phyloP scores from a whole-genome alignment of 1,284 basidiomycete species.

The Irpex sp. region DNA sequence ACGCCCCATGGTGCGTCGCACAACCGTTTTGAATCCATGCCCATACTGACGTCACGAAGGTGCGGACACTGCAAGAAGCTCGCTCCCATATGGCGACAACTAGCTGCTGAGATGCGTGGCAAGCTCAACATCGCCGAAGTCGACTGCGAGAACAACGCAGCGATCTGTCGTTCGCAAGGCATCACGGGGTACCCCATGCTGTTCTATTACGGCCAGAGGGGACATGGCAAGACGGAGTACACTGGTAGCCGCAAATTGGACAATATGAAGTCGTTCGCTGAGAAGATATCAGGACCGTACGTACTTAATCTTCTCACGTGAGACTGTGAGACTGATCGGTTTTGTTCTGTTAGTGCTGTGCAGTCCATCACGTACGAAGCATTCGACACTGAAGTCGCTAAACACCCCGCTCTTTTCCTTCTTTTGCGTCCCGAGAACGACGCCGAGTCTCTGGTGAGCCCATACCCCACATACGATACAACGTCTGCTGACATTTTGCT shows the following conservation, averaged over 20 bases:
- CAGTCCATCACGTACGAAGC: constrained; percentile 48
- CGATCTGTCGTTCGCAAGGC: constrained; percentile 61
- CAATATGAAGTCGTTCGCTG: constrained; percentile 66
- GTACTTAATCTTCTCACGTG: not conserved
- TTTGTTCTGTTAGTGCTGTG: constrained; percentile 24
- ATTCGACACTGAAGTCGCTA: constrained; percentile 46
- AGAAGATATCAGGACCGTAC: constrained; percentile 45
- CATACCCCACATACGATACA: not conserved
- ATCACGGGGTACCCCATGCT: constrained; percentile 82
- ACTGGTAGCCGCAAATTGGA: constrained; percentile 64
- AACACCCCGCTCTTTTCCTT: constrained; percentile 70
- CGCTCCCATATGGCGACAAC: constrained; percentile 73
- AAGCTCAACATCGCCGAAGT: constrained; percentile 79
- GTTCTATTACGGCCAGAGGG: constrained; percentile 52
- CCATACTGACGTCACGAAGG: constrained; percentile 29
- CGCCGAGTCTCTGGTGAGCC: constrained; percentile 39
- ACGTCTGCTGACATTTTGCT: not conserved
- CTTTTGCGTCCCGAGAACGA: constrained; percentile 59
- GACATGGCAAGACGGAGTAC: constrained; percentile 60
- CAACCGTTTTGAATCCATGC: not conserved
- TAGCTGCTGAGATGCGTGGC: constrained; percentile 66
- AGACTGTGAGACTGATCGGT: constrained; percentile 9
- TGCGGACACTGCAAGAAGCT: constrained; percentile 93
- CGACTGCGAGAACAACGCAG: constrained; percentile 75
- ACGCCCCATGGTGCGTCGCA: constrained; percentile 73